phyloP scores from a whole-genome alignment of 1,284 basidiomycete genomes.

The Coniferiporia weirii region DNA sequence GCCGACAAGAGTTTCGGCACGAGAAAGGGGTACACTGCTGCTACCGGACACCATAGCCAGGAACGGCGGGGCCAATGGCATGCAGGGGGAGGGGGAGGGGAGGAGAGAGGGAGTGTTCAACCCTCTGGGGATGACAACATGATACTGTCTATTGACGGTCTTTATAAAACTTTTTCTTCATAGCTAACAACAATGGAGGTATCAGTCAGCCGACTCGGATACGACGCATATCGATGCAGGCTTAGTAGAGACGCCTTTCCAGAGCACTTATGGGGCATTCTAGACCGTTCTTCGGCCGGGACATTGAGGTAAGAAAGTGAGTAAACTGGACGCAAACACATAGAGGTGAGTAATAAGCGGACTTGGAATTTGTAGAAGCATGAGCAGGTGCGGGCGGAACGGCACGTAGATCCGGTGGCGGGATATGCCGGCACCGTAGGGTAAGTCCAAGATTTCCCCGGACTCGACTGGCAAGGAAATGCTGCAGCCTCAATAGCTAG shows the following conservation, averaged over 20 bases:
- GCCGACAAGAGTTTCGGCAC: constrained; percentile 3
- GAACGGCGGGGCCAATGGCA: no score
- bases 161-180: no score
- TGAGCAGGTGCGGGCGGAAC: not conserved
- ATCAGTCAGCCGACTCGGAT: no score
- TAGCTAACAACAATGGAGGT: no score
- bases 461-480: not conserved
- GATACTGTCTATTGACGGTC: no score
- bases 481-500: no score
- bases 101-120: not conserved
- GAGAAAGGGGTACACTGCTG: constrained; percentile 2
- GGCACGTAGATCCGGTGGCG: not conserved
- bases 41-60: not conserved
- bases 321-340: no score
- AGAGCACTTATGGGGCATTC: not conserved
- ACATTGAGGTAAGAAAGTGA: not conserved
- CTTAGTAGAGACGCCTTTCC: not conserved
- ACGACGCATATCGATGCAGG: not conserved
- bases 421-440: not conserved
- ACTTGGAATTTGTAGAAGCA: not conserved
- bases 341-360: not conserved
- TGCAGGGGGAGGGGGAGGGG: not conserved
- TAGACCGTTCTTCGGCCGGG: not conserved
- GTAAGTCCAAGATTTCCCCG: not conserved
- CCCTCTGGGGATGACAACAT: no score